Evolutionary conservation across 2,329 filamentous ascomycete genomes (phyloP).

Genomic region (Fusarium goolgardi): DNA sequence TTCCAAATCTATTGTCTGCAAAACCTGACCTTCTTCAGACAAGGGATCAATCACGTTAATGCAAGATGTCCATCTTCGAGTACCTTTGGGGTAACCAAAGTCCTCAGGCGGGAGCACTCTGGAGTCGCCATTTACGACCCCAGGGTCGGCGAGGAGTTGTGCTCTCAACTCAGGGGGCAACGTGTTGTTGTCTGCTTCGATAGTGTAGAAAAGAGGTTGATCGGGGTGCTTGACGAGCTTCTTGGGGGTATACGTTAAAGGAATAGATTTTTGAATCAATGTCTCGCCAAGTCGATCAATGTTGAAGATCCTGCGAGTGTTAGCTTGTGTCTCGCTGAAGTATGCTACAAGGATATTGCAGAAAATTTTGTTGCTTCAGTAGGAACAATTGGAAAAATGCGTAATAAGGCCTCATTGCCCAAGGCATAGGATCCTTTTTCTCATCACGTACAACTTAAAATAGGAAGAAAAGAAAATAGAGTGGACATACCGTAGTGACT

Average conservation of each 20-base stretch:
- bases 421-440: conserved; percentile 66
- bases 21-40: conserved; percentile 73
- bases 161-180: conserved; percentile 81
- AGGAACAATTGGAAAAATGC: conserved; percentile 92
- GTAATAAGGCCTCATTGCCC: conserved; percentile 67
- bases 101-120: conserved; percentile 78
- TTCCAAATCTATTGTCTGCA: conserved; percentile 83
- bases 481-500: conserved; percentile 79
- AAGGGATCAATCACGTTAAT: conserved; percentile 92
- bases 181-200: conserved; percentile 93
- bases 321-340: conserved; percentile 41
- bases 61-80: conserved; percentile 93
- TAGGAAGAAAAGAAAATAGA: conserved; percentile 48
- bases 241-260: conserved; percentile 89
- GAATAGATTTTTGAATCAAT: conserved; percentile 85
- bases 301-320: conserved; percentile 79
- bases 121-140: conserved; percentile 77
- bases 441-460: conserved; percentile 70
- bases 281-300: conserved; percentile 89
- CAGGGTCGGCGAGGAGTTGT: conserved; percentile 79
- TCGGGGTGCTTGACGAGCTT: conserved; percentile 90
- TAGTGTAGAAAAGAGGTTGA: conserved; percentile 89
- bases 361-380: conserved; percentile 69
- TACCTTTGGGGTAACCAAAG: conserved; percentile 88
- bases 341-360: conserved; percentile 29